Base-by-base conservation (phyloP, 78 protist species). In the Polysphondylium violaceum region DNA sequence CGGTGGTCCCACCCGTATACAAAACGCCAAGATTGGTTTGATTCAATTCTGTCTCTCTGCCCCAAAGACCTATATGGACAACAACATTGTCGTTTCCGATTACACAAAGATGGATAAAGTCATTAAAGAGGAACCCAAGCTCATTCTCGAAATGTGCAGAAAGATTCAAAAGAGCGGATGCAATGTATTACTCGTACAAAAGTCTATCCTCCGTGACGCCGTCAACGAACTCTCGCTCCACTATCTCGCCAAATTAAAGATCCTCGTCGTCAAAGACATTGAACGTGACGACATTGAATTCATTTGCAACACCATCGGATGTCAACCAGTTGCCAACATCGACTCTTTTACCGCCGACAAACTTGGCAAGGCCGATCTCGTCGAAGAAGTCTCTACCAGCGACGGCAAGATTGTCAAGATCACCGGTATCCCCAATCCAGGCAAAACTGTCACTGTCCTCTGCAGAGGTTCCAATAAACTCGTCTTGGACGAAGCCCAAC, bases 21-120 rank as follows among this genome's bases (percentile, higher is more conserved):
- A 90, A 43, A 97, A 99, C 65, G 99, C 99, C 43, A 99, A 99
- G 96, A 97, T 99, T 61, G 99, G 97, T 59, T 94, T 99, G 36
- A 98, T 99, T 76, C 99, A 99, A 95, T 99, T 99, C 95, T 94
- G 97, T 63, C 92, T 99, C 27, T 96, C 99, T 1, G 97, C 99
- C 14, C 99, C 99, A 27, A 99, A 99, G 91, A 98, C 99, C 19
- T 99, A 99, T 93, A 96, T 98, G 77, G 98, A 96, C 33, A 95
- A 89, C 93, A 76, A 86, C 47, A 94, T 98, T 55, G 81, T 96
- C 3, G 95, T 98, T 43, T 25, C 67, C 1, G 99, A 98, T 61
- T 96, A 97, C 93, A 35, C 87, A 29, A 98, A 98, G 87, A 96
- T 98, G 98, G 99, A 98, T 78, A 95, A 98, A 16, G 95, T 97